Evolutionary conservation across 208 protist genomes (phyloP).

Genomic region (Entamoeba histolytica): DNA sequence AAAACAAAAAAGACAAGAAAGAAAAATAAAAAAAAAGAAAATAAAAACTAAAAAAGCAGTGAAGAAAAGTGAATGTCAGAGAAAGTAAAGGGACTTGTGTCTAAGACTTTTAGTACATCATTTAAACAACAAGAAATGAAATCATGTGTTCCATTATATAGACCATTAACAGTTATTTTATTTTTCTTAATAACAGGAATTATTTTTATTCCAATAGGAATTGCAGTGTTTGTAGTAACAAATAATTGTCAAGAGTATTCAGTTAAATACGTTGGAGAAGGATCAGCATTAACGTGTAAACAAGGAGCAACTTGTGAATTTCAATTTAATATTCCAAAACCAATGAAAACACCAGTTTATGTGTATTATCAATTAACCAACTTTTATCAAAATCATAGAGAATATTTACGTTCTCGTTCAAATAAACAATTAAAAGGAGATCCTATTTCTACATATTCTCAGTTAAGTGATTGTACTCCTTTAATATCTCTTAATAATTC

Average conservation of each 20-base stretch:
- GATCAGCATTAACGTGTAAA: neutral
- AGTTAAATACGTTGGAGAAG: neutral
- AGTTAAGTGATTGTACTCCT: neutral
- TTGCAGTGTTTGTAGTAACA: neutral
- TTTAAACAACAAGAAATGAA: neutral
- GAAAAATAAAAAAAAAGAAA: too few species aligned
- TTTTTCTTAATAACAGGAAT: neutral
- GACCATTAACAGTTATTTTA: neutral
- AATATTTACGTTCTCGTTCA: slow-evolving; percentile 50
- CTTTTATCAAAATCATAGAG: slow-evolving; percentile 88
- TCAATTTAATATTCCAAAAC: neutral
- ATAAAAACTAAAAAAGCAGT: too few species aligned
- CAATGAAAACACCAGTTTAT: slow-evolving; percentile 63
- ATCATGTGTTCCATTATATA: neutral
- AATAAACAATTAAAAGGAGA: neutral
- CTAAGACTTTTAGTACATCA: neutral
- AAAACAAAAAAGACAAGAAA: too few species aligned
- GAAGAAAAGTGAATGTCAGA: neutral
- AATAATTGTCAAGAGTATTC: neutral
- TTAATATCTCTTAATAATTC: neutral
- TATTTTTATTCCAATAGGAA: neutral
- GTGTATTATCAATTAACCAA: slow-evolving; percentile 83
- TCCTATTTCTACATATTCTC: neutral
- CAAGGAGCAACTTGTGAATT: neutral
- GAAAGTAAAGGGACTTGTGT: neutral